Conservation (phyloP, 495 filamentous ascomycete genomes). For the Rhypophila decipiens region DNA sequence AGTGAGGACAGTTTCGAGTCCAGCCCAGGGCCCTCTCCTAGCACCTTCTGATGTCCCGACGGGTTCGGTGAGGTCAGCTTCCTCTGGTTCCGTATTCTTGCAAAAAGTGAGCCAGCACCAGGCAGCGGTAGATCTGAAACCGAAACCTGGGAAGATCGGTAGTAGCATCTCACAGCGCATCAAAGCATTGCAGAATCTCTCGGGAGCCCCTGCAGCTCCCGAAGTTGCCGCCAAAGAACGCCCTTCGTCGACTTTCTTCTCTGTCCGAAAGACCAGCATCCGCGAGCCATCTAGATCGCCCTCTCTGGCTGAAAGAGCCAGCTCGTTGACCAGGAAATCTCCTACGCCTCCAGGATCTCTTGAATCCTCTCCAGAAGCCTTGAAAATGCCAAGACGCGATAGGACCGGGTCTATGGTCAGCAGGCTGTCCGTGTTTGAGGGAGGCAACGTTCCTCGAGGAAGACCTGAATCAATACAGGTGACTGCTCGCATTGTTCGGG, state of each 20-base stretch:
- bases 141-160: slow-evolving; percentile 76
- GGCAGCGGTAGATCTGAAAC: slow-evolving; percentile 39
- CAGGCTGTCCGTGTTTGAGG: slow-evolving; percentile 42
- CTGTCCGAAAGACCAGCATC: slow-evolving; percentile 40
- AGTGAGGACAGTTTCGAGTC: slow-evolving; percentile 42
- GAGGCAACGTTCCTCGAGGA: slow-evolving; percentile 30
- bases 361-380: slow-evolving; percentile 37
- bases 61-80: slow-evolving; percentile 38
- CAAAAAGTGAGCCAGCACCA: slow-evolving; percentile 41
- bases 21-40: slow-evolving; percentile 36
- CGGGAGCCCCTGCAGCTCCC: slow-evolving; percentile 30
- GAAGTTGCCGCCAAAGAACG: slow-evolving; percentile 21
- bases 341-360: slow-evolving; percentile 35
- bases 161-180: slow-evolving; percentile 86
- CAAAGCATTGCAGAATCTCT: slow-evolving; percentile 76
- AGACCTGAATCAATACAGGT: slow-evolving; percentile 72
- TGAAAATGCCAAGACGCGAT: slow-evolving; percentile 19
- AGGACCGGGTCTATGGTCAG: slow-evolving; percentile 40
- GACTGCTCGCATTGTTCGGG: slow-evolving; percentile 69
- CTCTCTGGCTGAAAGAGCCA: slow-evolving; percentile 39
- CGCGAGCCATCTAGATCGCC: slow-evolving; percentile 38
- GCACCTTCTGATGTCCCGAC: slow-evolving; percentile 32
- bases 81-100: slow-evolving; percentile 39
- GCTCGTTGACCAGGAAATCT: slow-evolving; percentile 27
- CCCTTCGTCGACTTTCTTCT: slow-evolving; percentile 44